Evolutionary conservation across 495 filamentous ascomycete genomes (phyloP).

Genomic region (Corynascus novoguineensis): DNA sequence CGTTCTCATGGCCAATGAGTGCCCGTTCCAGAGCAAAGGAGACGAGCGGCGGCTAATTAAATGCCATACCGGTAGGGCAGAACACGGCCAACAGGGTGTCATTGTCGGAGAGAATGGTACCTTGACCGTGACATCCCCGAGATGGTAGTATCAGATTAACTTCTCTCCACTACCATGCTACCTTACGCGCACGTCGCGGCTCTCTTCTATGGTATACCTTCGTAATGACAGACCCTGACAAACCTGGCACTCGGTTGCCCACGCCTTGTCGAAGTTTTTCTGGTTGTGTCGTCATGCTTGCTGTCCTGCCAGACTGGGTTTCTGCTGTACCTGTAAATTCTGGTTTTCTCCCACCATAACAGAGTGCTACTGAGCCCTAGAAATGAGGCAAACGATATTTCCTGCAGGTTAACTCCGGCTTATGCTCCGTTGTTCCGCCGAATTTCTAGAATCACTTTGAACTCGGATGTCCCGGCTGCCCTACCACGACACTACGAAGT

Average conservation of each 20-base stretch:
- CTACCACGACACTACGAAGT: neutral
- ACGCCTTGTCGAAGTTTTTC: no score
- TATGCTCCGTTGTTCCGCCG: neutral
- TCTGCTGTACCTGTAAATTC: no score
- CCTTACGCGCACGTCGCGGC: neutral
- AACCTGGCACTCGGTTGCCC: neutral
- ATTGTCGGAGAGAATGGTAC: slow-evolving; percentile 14
- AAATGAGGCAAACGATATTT: neutral
- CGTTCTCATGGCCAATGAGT: neutral
- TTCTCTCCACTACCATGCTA: slow-evolving; percentile 3
- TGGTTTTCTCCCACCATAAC: no score
- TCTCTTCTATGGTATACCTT: neutral
- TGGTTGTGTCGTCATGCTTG: no score
- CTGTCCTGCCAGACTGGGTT: no score
- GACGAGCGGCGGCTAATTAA: slow-evolving; percentile 13
- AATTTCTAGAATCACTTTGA: neutral
- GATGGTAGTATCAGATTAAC: neutral
- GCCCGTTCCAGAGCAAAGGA: slow-evolving; percentile 6
- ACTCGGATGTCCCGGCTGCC: neutral
- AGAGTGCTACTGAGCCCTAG: no score
- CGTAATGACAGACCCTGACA: neutral
- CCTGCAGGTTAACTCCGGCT: neutral
- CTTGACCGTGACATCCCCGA: slow-evolving; percentile 13
- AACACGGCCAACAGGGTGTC: neutral
- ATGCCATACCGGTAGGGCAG: slow-evolving; percentile 13